phyloP scores from a whole-genome alignment of 441 rosid genomes.

The Aleurites moluccanus region DNA sequence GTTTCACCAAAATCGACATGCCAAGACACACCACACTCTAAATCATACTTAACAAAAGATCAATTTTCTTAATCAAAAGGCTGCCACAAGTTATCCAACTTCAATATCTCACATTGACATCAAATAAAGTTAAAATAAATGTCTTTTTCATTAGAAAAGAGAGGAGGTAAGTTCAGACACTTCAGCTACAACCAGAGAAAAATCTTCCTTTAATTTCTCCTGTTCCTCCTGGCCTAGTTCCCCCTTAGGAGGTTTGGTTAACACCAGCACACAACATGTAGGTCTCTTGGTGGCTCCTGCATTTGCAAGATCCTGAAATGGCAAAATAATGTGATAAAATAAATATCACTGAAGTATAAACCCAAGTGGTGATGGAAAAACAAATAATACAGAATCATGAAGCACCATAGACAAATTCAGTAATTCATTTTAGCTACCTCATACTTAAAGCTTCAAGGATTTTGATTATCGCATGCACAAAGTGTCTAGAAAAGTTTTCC shows the following conservation, averaged over 20 bases:
- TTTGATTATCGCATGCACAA: background rate
- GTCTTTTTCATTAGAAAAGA: conserved; percentile 38
- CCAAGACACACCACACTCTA: no score
- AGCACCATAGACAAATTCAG: background rate
- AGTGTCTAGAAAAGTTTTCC: background rate
- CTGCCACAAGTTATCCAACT: background rate
- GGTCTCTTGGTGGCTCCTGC: conserved; percentile 83
- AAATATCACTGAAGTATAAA: background rate
- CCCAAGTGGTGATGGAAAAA: background rate
- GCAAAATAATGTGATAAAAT: background rate
- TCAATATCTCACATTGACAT: conserved; percentile 1
- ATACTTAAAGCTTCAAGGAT: background rate
- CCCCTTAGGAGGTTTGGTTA: conserved; percentile 72
- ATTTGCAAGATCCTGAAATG: conserved; percentile 66
- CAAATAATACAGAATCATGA: background rate
- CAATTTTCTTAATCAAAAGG: background rate
- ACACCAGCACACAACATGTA: conserved; percentile 72
- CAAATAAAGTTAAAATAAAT: conserved; percentile 8
- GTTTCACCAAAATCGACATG: no score
- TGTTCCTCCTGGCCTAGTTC: conserved; percentile 61
- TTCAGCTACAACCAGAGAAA: conserved; percentile 54
- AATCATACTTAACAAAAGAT: background rate
- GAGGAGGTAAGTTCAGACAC: conserved; percentile 58
- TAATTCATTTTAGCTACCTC: background rate
- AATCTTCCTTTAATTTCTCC: conserved; percentile 55